Percentiles rank a stretch among this genome's conserved stretches.
Conservation (phyloP, 139 green algal genomes). For the Chlorokybus atmophyticus region DNA sequence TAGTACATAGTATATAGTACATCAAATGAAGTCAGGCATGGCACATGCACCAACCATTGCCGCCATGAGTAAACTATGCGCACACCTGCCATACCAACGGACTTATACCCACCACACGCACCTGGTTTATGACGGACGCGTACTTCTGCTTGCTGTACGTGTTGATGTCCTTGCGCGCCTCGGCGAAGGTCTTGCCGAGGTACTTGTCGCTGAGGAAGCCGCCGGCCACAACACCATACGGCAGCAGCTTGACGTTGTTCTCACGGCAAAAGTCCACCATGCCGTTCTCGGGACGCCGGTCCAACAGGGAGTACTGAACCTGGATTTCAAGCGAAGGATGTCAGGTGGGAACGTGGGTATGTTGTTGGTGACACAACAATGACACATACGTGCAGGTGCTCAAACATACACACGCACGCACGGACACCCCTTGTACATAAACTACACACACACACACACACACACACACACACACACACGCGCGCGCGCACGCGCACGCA, state of each 20-base stretch:
- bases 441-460: too few species aligned
- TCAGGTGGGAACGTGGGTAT: not conserved
- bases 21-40: too few species aligned
- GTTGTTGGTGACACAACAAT: not conserved
- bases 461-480: too few species aligned
- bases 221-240: conserved; percentile 66
- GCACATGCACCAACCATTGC: too few species aligned
- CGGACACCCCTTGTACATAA: not conserved
- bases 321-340: conserved; percentile 21
- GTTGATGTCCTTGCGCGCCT: not conserved
- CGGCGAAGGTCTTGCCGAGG: conserved; percentile 22
- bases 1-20: too few species aligned
- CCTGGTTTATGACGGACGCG: conserved; percentile 41
- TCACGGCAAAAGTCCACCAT: conserved; percentile 51
- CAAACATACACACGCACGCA: too few species aligned
- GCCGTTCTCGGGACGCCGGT: conserved; percentile 49
- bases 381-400: not conserved
- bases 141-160: conserved; percentile 60
- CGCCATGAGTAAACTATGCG: too few species aligned
- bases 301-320: conserved; percentile 76
- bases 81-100: too few species aligned
- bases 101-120: too few species aligned
- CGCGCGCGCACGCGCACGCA: too few species aligned
- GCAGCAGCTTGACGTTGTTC: conserved; percentile 51
- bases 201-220: conserved; percentile 53